Conservation (phyloP, 1,284 basidiomycete species). For the Puccinia hordei region DNA sequence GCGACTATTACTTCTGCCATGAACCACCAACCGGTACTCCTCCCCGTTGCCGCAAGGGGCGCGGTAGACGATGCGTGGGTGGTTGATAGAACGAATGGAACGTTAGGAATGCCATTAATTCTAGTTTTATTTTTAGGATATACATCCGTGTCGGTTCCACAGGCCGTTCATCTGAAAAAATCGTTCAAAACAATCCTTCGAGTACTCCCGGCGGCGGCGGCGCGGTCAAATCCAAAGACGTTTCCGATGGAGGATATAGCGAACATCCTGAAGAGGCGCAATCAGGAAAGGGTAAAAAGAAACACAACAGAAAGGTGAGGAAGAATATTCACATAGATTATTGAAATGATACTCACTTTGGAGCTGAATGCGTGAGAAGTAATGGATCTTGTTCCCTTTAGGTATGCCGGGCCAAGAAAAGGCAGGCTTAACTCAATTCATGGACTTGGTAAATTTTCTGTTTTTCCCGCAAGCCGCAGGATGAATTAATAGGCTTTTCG, state of each 20-base stretch:
- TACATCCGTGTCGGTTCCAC: background rate
- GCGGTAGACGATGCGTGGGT: slow-evolving; percentile 41
- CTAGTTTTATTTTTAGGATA: background rate
- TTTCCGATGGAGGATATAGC: background rate
- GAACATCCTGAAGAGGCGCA: background rate
- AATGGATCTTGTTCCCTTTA: background rate
- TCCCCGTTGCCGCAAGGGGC: slow-evolving; percentile 35
- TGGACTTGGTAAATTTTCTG: no score
- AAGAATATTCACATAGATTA: no score
- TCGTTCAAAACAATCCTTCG: background rate
- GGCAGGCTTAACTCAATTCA: background rate
- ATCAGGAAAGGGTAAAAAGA: background rate
- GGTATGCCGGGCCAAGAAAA: slow-evolving; percentile 8
- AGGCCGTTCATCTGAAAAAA: background rate
- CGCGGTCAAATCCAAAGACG: background rate
- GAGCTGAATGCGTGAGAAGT: background rate
- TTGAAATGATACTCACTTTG: background rate
- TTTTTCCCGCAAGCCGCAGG: no score
- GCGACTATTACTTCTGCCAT: slow-evolving; percentile 25
- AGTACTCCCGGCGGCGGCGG: background rate
- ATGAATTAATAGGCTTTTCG: no score
- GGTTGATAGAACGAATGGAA: background rate
- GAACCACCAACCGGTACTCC: slow-evolving; percentile 30
- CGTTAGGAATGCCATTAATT: background rate
- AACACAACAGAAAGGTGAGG: background rate